Evolutionary conservation across 1,284 basidiomycete genomes (phyloP), one percentile per base, ranked within the genome.

Genomic region (Heterobasidion occidentale): DNA sequence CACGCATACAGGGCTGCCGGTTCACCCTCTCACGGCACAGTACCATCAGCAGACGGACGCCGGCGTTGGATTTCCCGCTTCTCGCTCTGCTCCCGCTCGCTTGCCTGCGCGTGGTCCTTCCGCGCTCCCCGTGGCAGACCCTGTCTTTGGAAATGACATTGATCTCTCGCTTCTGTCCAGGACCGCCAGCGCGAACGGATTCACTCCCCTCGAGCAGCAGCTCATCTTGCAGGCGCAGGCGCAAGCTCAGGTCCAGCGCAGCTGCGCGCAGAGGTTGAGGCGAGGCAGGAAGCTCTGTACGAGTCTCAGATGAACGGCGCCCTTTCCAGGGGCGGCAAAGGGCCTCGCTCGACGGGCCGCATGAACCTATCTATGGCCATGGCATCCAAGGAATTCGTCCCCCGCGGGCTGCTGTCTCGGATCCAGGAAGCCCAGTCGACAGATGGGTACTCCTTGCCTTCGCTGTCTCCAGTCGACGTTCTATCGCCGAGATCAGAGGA

Each of bases 131-230:
- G 15, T 27, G 17, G 19, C 45, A n/a, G 36, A 35, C 14, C 36
- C 61, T 34, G 58, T 59, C 36, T 51, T 63, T 33, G 59, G 57
- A 15, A 57, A 53, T 45, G 61, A 63, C 11, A 57, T 61, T 9
- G 60, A 60, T 34, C 56, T 58, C 27, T 60, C 59, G 56, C 59
- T 58, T 51, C 46, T 61, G 55, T 55, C 64, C 55, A 57, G 63
- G 49, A 17, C 59, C 49, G 48, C 63, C 59, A 11, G 60, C 61
- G 3, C 65, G 61, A 77, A 78, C 17, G 86, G 86, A 1, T 88
- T 83, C 61, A 88, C 86, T 0, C 74, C 81, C 1, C 73, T 84
- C 0, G 83, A 86, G 63, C 83, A 88, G 65, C 80, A 84, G 65
- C 77, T 81, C 59, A 80, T 88, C 52, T 74, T 88, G 48, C 66